Percentiles rank a stretch among this genome's conserved stretches.
Conservation (phyloP, 805 yeast genomes). For the Candida andamanensis region DNA sequence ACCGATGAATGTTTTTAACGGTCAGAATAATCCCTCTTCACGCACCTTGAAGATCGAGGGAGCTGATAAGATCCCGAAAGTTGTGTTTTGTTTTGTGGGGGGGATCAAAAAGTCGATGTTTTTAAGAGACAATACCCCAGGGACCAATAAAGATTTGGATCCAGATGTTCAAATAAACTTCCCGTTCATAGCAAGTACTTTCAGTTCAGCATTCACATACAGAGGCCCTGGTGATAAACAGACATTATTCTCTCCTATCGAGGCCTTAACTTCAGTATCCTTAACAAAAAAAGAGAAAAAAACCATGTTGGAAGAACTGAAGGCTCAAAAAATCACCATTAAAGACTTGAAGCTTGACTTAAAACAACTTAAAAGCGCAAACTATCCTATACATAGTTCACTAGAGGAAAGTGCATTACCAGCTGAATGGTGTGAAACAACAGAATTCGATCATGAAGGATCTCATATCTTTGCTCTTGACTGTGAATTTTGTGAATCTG, state of each 20-base stretch:
- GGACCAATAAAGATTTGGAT: not conserved
- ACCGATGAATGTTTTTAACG: too few relatives aligned
- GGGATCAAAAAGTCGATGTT: slow-evolving; percentile 40
- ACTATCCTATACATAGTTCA: slow-evolving; percentile 51
- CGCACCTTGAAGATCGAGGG: not conserved
- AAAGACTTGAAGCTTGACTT: slow-evolving; percentile 49
- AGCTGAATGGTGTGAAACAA: slow-evolving; percentile 31
- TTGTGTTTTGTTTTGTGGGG: slow-evolving; percentile 41
- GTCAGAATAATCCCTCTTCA: too few relatives aligned
- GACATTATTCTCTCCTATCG: slow-evolving; percentile 48
- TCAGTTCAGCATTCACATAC: slow-evolving; percentile 44
- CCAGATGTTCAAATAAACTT: slow-evolving; percentile 11
- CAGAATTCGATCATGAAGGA: slow-evolving; percentile 47
- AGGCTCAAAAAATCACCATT: slow-evolving; percentile 35
- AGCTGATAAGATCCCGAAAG: slow-evolving; percentile 1
- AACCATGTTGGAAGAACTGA: slow-evolving; percentile 27
- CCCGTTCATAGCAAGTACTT: slow-evolving; percentile 34
- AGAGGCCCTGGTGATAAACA: slow-evolving; percentile 64
- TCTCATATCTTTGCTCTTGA: slow-evolving; percentile 75
- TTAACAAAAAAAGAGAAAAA: slow-evolving; percentile 53
- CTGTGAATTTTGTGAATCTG: slow-evolving; percentile 86
- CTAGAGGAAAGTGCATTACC: slow-evolving; percentile 3
- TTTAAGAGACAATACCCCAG: not conserved
- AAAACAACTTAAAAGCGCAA: slow-evolving; percentile 44
- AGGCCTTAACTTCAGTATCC: slow-evolving; percentile 53